Evolutionary conservation across 108 stramenopile species (phyloP), one percentile per base, ranked within the genome.

Genomic region (Conticribra weissflogii): DNA sequence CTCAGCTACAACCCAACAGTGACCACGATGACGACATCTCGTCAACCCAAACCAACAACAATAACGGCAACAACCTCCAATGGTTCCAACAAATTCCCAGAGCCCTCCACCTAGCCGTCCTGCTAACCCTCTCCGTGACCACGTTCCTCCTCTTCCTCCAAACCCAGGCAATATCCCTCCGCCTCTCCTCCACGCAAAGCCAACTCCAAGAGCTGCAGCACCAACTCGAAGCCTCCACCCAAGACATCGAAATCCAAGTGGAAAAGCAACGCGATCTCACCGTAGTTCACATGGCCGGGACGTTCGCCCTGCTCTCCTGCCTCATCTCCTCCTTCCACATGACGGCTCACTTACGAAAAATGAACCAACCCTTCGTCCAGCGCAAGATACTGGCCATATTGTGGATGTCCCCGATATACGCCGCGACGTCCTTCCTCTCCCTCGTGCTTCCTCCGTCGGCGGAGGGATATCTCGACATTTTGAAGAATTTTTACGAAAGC

Each of bases 401-500:
- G 8, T 96, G 96, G 96, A 93, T 96, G 93, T 75, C 74, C 28
- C 96, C 96, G 4, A 90, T 96, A 18, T 96, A 96, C 74, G 65
- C 66, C 9, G 66, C 89, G 14, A 89, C 92, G 12, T 83, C 87
- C 27, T 93, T 91, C 65, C 54, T 93, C 22, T 81, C 73, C 57
- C 76, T 96, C 3, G 28, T 94, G 5, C 65, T 86, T 46, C 89
- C 93, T 12, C 48, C 67, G 16, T n/a, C 57, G 12, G 55, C 75
- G 16, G 84, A 82, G 36, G 86, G 76, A 32, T 90, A 85, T 68
- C 69, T 96, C 50, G 72, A 59, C 0, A 82, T 94, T 44, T 56
- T 94, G 52, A 88, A 87, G 25, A 83, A 87, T 51, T 81, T 81
- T 45, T 83, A 84, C 48, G 87, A 88, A 32, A 63, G 85, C 33